Conservation (phyloP, 257 asterid genomes). For the Nemophila menziesii region DNA sequence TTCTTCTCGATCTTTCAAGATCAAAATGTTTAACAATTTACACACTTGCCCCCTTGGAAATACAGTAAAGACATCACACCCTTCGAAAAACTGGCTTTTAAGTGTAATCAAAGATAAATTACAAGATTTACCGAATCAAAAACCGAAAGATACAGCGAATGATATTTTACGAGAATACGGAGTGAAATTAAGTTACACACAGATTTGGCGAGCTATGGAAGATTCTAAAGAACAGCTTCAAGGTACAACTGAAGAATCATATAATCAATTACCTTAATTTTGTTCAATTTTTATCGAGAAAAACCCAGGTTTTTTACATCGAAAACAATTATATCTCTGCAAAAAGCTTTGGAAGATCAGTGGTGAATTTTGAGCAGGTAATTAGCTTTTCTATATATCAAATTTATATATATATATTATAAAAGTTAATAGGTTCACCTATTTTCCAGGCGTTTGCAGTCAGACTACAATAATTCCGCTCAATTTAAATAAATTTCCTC, state of each 20-base stretch:
- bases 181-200: conserved; percentile 49
- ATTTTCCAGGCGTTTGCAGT: too few relatives aligned
- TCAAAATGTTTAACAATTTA: conserved; percentile 49
- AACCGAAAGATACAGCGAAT: conserved; percentile 63
- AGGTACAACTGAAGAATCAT: conserved; percentile 69
- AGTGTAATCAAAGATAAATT: conserved; percentile 63
- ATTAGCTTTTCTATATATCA: too few relatives aligned
- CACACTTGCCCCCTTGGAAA: conserved; percentile 77
- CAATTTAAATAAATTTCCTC: too few relatives aligned
- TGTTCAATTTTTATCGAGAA: conserved; percentile 49
- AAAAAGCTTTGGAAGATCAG: too few relatives aligned
- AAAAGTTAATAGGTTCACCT: too few relatives aligned
- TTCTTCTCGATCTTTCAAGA: conserved; percentile 44
- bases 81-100: conserved; percentile 71
- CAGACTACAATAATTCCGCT: too few relatives aligned
- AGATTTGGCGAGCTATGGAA: conserved; percentile 70
- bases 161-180: conserved; percentile 75
- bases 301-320: conserved; percentile 72
- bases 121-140: conserved; percentile 70
- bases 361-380: too few relatives aligned
- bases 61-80: conserved; percentile 76
- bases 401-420: too few relatives aligned
- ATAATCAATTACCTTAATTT: conserved; percentile 61
- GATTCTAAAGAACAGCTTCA: conserved; percentile 76
- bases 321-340: too few relatives aligned